A percentile compares a stretch with the other conserved stretches of the same genome.
phyloP scores from a whole-genome alignment of 2,329 filamentous ascomycete genomes.

The Cladophialophora psammophila region DNA sequence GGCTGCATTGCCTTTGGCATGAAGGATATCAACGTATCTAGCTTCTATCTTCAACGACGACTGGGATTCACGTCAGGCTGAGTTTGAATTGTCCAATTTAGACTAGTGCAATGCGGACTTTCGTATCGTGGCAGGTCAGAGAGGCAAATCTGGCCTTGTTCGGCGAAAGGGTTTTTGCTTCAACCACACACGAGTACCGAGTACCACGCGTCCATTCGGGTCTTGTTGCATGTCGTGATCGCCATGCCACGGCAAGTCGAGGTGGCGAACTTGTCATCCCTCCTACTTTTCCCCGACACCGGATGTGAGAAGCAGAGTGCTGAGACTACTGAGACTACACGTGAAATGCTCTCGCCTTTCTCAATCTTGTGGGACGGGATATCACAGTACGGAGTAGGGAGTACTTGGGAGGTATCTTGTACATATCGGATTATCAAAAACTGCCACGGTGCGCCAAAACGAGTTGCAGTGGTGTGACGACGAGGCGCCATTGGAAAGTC shows the following conservation, averaged over 20 bases:
- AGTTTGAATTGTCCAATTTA: conserved; percentile 8
- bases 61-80: conserved; percentile 20
- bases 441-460: background rate
- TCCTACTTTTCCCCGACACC: conserved; percentile 13
- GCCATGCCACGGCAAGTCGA: conserved; percentile 13
- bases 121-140: background rate
- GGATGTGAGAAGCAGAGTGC: background rate
- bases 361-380: background rate
- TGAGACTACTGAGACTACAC: background rate
- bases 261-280: conserved; percentile 26
- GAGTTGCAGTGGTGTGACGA: conserved; percentile 16
- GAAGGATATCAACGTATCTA: conserved; percentile 8
- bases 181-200: conserved; percentile 1
- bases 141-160: conserved; percentile 6
- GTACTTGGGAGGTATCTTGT: background rate
- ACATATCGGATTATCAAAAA: background rate
- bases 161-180: background rate
- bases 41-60: background rate
- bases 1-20: conserved; percentile 9
- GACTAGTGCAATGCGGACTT: conserved; percentile 1
- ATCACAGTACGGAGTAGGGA: background rate
- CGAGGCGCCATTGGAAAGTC: conserved; percentile 2
- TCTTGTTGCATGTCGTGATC: conserved; percentile 26
- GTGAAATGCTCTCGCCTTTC: background rate
- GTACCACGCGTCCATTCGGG: conserved; percentile 18